phyloP scores from a whole-genome alignment of 2,329 filamentous ascomycete genomes.

The Leptographium procerum region DNA sequence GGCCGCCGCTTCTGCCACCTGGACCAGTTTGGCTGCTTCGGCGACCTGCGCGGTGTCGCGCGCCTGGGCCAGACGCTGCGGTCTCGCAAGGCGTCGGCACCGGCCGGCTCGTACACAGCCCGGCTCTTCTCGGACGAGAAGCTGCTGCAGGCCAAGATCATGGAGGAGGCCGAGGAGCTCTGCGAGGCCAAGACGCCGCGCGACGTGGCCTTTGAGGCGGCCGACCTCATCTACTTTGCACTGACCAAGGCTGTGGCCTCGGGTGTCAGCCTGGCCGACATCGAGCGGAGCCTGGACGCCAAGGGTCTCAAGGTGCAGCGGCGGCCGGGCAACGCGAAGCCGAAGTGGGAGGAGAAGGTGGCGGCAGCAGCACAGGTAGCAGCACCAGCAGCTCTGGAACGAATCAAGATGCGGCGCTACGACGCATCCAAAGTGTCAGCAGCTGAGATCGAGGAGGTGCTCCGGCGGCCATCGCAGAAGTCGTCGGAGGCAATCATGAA shows the following conservation, averaged over 20 bases:
- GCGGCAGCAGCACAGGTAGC: conserved; percentile 25
- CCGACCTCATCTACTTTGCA: conserved; percentile 92
- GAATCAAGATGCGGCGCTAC: conserved; percentile 75
- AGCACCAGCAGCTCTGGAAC: conserved; percentile 24
- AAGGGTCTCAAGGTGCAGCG: conserved; percentile 95
- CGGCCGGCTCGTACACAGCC: conserved; percentile 85
- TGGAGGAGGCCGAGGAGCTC: conserved; percentile 94
- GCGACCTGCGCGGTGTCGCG: conserved; percentile 67
- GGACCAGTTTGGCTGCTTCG: conserved; percentile 86
- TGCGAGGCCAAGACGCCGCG: conserved; percentile 59
- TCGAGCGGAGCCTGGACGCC: conserved; percentile 83
- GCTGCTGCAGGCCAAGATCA: conserved; percentile 86
- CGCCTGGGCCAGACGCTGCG: conserved; percentile 79
- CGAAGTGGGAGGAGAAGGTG: conserved; percentile 59
- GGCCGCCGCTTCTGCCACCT: conserved; percentile 88
- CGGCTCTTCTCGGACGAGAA: conserved; percentile 86
- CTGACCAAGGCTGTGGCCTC: conserved; percentile 78
- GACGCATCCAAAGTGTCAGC: conserved; percentile 53
- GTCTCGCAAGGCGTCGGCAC: conserved; percentile 70
- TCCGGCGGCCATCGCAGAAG: conserved; percentile 85
- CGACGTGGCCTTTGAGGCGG: conserved; percentile 86
- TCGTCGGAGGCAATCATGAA: conserved; percentile 89
- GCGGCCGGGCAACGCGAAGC: conserved; percentile 87
- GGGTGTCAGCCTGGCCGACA: conserved; percentile 76
- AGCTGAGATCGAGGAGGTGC: conserved; percentile 56